Conservation (phyloP, 1,139 yeast species). For the Arxiozyma slooffiae region DNA sequence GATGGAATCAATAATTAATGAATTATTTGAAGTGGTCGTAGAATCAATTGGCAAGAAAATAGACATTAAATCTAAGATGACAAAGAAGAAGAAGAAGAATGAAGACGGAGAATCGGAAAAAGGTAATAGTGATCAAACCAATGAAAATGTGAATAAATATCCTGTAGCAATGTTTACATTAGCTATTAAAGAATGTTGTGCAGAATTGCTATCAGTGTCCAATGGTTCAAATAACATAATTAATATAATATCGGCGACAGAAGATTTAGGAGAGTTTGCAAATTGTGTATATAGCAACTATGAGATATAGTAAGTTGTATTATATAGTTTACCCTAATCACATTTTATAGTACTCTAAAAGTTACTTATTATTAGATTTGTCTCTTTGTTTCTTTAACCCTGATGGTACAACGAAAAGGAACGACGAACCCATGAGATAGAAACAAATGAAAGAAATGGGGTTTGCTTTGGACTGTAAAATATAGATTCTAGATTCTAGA, state of each 20-base stretch:
- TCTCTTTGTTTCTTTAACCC: too few species aligned
- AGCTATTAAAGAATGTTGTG: conserved; percentile 25
- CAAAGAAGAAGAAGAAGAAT: not conserved
- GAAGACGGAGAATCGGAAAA: not conserved
- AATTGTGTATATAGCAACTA: conserved; percentile 87
- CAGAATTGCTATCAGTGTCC: conserved; percentile 31
- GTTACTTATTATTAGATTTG: too few species aligned
- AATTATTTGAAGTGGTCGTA: conserved; percentile 24
- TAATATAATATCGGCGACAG: not conserved
- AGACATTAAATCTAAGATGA: conserved; percentile 2
- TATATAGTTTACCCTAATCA: not conserved
- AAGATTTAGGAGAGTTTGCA: conserved; percentile 63
- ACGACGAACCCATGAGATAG: too few species aligned
- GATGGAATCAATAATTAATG: conserved; percentile 17
- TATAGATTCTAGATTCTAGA: too few species aligned
- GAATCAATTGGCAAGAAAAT: conserved; percentile 23
- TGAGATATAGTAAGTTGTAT: conserved; percentile 30
- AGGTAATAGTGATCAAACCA: not conserved
- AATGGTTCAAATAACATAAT: not conserved
- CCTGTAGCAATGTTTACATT: conserved; percentile 27
- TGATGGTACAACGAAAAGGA: too few species aligned
- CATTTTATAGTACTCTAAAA: too few species aligned
- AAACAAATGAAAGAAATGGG: too few species aligned
- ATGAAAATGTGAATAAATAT: not conserved
- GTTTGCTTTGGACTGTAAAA: too few species aligned